phyloP scores from a whole-genome alignment of 345 rosid species.

The Psidium friedrichsthalianum region DNA sequence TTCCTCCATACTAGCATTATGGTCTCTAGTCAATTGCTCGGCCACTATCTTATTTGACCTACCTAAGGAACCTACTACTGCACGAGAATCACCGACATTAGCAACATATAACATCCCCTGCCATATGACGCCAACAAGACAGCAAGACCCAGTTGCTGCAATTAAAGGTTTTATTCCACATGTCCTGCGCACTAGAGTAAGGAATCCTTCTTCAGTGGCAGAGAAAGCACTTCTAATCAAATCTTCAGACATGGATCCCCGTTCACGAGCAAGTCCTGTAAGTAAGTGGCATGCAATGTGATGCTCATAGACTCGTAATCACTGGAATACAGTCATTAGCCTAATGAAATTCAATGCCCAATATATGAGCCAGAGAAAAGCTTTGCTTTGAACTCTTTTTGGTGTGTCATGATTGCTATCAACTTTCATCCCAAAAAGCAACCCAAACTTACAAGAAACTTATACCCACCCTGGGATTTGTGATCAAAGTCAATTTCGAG shows the following conservation, averaged over 20 bases:
- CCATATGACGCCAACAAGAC: constrained; percentile 85
- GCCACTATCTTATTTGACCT: constrained; percentile 67
- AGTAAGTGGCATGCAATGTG: background rate
- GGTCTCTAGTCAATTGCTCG: constrained; percentile 76
- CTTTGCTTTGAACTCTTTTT: background rate
- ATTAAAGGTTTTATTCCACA: constrained; percentile 60
- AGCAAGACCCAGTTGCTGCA: constrained; percentile 89
- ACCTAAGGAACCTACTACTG: constrained; percentile 56
- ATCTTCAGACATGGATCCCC: constrained; percentile 60
- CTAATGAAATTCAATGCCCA: background rate
- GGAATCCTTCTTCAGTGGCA: constrained; percentile 91
- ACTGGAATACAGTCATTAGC: background rate
- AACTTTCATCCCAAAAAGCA: background rate
- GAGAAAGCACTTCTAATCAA: constrained; percentile 48
- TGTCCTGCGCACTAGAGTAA: constrained; percentile 66
- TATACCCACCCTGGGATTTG: background rate
- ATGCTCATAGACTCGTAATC: background rate
- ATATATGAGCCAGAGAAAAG: background rate
- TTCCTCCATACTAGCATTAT: constrained; percentile 84
- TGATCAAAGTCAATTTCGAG: background rate
- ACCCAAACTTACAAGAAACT: background rate
- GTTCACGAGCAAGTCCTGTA: constrained; percentile 53
- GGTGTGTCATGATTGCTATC: background rate
- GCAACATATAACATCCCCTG: constrained; percentile 73
- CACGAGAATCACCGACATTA: constrained; percentile 90